These are phyloP conservation scores for Colletotrichum sp. DNA, from an alignment of 2,329 filamentous ascomycete genomes.

Conservation along the genomic window DNA sequence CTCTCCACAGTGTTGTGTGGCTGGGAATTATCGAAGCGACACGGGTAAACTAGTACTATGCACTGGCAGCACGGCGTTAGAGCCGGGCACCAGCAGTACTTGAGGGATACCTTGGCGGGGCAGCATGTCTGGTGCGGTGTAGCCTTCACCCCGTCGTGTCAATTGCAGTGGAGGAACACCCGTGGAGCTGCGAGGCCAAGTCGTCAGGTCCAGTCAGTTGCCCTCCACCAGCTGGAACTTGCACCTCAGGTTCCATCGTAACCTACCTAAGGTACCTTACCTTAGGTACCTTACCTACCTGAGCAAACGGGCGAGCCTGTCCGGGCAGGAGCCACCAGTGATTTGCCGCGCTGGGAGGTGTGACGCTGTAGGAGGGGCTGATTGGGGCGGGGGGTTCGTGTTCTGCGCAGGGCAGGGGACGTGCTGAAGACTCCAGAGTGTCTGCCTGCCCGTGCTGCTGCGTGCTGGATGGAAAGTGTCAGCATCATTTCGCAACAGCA, in stretches of 20 bases:
- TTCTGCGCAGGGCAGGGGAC: neutral
- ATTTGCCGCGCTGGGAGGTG: neutral
- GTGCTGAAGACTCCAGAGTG: constrained; percentile 3
- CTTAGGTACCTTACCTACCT: too few species aligned
- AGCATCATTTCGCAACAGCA: neutral
- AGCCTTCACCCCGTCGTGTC: neutral
- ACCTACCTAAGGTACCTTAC: neutral
- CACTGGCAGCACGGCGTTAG: neutral
- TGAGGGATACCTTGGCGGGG: neutral
- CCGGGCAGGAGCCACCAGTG: neutral
- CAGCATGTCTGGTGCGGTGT: neutral
- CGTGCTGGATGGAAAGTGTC: neutral
- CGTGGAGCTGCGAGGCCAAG: neutral
- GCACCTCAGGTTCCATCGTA: neutral
- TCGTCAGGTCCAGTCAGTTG: neutral
- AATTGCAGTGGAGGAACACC: neutral
- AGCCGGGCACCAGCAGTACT: neutral
- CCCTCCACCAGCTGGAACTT: constrained; percentile 16
- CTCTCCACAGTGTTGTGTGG: neutral
- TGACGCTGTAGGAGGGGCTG: constrained; percentile 3
- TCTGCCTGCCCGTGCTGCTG: neutral
- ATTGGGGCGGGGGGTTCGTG: neutral
- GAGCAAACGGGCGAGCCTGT: neutral
- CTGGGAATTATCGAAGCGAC: neutral
- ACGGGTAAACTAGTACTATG: neutral